Conservation (phyloP, 345 rosid genomes). For the Eucalyptus viminalis region DNA sequence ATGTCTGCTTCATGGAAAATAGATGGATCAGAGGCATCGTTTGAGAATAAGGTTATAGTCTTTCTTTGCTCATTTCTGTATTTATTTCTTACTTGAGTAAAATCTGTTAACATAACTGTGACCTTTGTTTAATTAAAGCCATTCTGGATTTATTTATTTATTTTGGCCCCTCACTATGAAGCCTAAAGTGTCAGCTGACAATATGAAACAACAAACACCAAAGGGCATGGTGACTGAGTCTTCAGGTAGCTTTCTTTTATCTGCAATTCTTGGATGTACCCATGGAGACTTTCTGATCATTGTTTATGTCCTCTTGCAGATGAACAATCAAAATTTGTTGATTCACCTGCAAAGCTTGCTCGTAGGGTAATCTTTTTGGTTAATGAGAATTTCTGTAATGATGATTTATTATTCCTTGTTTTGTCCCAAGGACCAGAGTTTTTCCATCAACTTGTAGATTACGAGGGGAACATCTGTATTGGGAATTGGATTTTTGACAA, state of each 20-base stretch:
- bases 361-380: constrained; percentile 52
- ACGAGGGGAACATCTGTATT: background rate
- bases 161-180: constrained; percentile 7
- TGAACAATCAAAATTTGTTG: constrained; percentile 24
- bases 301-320: constrained; percentile 19
- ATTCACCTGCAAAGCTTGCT: constrained; percentile 54
- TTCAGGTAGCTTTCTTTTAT: constrained; percentile 14
- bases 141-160: background rate
- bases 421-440: background rate
- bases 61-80: constrained; percentile 1
- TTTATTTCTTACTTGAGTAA: background rate
- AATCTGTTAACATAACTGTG: background rate
- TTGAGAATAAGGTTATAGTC: constrained; percentile 3
- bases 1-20: constrained; percentile 72
- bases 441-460: background rate
- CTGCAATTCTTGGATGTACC: background rate
- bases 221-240: constrained; percentile 17
- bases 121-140: background rate
- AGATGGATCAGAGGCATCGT: constrained; percentile 18
- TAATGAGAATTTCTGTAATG: background rate
- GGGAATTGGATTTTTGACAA: background rate
- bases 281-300: background rate
- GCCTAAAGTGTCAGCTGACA: constrained; percentile 9
- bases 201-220: constrained; percentile 16
- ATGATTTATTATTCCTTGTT: background rate